Base-by-base conservation (phyloP, 352 stramenopile species). In the Pythium dissotocum region DNA sequence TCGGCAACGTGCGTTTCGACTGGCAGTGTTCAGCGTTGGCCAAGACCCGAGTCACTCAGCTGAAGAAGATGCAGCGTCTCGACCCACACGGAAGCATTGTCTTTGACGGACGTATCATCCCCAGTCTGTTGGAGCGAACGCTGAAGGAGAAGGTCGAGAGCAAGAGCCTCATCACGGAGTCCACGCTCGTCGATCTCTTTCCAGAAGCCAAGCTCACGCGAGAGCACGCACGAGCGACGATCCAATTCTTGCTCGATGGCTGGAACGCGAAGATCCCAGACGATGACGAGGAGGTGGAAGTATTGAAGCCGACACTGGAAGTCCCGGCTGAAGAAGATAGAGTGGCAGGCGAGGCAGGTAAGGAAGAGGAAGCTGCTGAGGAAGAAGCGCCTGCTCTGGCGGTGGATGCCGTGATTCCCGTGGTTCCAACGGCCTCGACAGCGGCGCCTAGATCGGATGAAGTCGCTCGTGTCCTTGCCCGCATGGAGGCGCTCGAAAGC, bases 1-100 rank as follows among this genome's bases (percentile, higher is more conserved):
- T 72, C 18, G 7, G 21, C 0, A 86, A 77, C 21, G 60, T 76
- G 35, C 1, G 57, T 1, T 85, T 71, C 53, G 63, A 69, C 24
- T 57, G 60, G 46, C 75, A 32, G 38, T 46, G 53, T 65, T 51
- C 26, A 70, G 8, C 16, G 12, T 44, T 4, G 18, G 18, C 49
- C 16, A 48, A 24, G 57, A 61, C 26, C 36, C 33, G n/a, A 30
- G 7, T 16, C n/a, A 54, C 38, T 14, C 13, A 46, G 38, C 38
- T 46, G 38, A 42, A 40, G 18, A 24, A 35, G 0, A 48, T 36
- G 13, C 38, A 46, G 38, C 38, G 38, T 3, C 18, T n/a, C 13
- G 38, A 46, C 38, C 38, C 38, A 46, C 13, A 46, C 38, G 18
- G 38, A 1, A 38, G 40, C 21, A 30, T 65, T n/a, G 59, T 75